Percentiles rank a stretch among this genome's conserved stretches.
Evolutionary conservation across 768 basidiomycete species (phyloP).

Genomic region (Leccinum obscurum): DNA sequence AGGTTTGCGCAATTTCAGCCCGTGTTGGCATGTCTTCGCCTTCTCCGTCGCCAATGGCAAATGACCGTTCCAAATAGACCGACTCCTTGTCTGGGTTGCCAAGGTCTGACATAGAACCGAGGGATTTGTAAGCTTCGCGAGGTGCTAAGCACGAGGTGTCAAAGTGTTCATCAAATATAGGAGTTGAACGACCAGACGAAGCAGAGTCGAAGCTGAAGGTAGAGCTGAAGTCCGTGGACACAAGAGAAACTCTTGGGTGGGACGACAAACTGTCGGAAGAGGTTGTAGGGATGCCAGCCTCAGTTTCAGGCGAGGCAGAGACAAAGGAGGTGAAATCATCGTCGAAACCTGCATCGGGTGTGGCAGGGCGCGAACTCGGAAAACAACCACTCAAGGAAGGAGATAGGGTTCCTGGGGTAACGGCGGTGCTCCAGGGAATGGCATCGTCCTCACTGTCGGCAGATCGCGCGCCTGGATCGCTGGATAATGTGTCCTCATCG

Average conservation of each 20-base stretch:
- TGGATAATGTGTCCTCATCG: constrained; percentile 39
- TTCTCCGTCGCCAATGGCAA: constrained; percentile 4
- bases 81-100: constrained; percentile 42
- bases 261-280: constrained; percentile 5
- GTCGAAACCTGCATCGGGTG: constrained; percentile 55
- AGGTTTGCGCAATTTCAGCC: constrained; percentile 50
- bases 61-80: constrained; percentile 15
- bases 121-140: constrained; percentile 45
- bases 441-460: constrained; percentile 18
- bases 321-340: constrained; percentile 82
- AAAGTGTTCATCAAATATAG: constrained; percentile 22
- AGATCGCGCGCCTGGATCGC: constrained; percentile 19
- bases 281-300: neutral
- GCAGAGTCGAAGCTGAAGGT: constrained; percentile 29
- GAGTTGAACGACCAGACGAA: constrained; percentile 29
- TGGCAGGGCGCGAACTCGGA: constrained; percentile 27
- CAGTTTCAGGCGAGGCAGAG: constrained; percentile 46
- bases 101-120: constrained; percentile 63
- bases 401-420: constrained; percentile 30
- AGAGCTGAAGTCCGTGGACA: constrained; percentile 25
- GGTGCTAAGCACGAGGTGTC: constrained; percentile 20
- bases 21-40: constrained; percentile 45
- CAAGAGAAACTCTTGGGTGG: constrained; percentile 4
- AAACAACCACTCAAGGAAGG: constrained; percentile 25
- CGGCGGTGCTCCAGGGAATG: constrained; percentile 44